Conservation (phyloP, 2,329 filamentous ascomycete species). For the Fusarium acutatum region DNA sequence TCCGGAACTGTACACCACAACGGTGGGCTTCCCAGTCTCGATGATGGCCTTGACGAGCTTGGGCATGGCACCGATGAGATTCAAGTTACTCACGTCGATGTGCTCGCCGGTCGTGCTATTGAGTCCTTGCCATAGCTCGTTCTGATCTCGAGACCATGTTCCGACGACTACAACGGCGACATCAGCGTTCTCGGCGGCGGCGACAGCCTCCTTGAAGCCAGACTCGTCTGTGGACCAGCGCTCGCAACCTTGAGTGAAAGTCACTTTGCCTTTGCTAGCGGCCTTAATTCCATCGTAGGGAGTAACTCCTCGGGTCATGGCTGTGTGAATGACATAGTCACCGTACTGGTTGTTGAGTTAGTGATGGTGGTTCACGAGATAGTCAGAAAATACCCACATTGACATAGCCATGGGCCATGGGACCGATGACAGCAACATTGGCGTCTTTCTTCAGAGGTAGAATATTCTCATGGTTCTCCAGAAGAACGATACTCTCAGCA, state of each 20-base stretch:
- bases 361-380: background rate
- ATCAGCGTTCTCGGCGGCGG: conserved; percentile 71
- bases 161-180: conserved; percentile 78
- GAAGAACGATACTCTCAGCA: conserved; percentile 68
- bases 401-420: conserved; percentile 76
- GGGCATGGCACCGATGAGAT: conserved; percentile 75
- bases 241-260: conserved; percentile 75
- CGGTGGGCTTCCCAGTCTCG: conserved; percentile 71
- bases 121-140: conserved; percentile 73
- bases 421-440: conserved; percentile 77
- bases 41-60: conserved; percentile 73
- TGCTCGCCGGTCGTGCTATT: conserved; percentile 82
- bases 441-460: conserved; percentile 69
- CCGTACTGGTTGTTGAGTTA: conserved; percentile 60
- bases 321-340: conserved; percentile 75
- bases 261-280: conserved; percentile 67
- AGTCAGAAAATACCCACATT: conserved; percentile 59
- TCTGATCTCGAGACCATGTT: conserved; percentile 79
- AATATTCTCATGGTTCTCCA: conserved; percentile 64
- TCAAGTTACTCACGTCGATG: conserved; percentile 70
- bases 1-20: conserved; percentile 74
- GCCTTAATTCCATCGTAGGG: conserved; percentile 74
- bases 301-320: conserved; percentile 71
- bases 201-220: conserved; percentile 72
- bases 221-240: conserved; percentile 76